Base-by-base conservation (phyloP, 768 basidiomycete genomes). In the Nidularia pulvinata region DNA sequence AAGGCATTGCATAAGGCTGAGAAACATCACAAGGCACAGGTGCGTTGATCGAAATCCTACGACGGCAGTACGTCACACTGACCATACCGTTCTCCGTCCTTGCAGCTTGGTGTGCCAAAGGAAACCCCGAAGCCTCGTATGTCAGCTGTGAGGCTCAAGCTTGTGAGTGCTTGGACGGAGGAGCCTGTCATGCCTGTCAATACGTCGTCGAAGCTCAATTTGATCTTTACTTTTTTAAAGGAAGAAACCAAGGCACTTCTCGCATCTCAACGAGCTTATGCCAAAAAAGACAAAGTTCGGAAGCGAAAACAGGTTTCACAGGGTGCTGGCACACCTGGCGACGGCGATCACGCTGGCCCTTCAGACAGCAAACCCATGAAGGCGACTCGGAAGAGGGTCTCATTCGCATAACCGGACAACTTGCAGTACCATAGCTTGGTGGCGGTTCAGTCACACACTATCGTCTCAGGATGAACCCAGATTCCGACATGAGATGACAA, bases 191-290 rank as follows among this genome's bases (percentile, higher is more conserved):
- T 19, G 14, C 25, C 37, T 39, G 45, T 46, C 45, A 46, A 46
- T 13, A 25, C 9, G 22, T 13, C 49, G 36, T 32, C 32, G 35
- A 39, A 22, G 30, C 7, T 30, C 47, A 45, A 47, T 47, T 44
- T 55, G 14, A 39, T 14, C 4, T 33, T 55, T 25, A 33, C 49
- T 33, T 59, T 58, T 48, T 48, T 19, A 6, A 57, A 79, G 78
- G 73, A 76, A 58, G 76, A 77, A 57, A 69, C 70, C 13, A 80
- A 75, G 51, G 68, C 65, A 6, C 57, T 68, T 47, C 69, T 80
- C 25, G 61, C 64, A 22, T 71, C 72, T 37, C 68, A 66, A 57
- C 67, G 66, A 33, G 65, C 72, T 34, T 69, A 66, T 44, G 62
- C 58, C 34, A 80, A 77, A 64, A 72, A 69, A 61, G 65, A 72